These are phyloP conservation scores for Paraphysoderma sedebokerense DNA, from an alignment of 371 early-diverging fungal genomes.

Conservation along the genomic window DNA sequence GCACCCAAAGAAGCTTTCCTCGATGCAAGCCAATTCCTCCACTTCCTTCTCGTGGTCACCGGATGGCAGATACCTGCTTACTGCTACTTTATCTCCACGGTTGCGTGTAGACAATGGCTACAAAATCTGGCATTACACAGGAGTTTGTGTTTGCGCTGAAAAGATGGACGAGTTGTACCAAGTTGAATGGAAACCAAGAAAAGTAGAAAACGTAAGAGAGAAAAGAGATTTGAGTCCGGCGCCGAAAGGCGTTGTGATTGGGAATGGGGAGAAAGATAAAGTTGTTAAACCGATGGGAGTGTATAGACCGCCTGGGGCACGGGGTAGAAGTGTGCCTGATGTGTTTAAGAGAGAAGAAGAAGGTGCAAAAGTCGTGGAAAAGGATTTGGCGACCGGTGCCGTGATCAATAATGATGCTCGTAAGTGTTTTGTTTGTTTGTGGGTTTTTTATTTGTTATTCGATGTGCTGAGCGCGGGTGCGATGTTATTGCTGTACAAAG, in stretches of 20 bases:
- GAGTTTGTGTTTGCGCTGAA: slow-evolving; percentile 55
- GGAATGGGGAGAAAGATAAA: background rate
- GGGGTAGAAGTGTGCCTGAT: no score
- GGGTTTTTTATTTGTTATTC: no score
- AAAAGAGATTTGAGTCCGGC: slow-evolving; percentile 7
- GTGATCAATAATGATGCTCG: background rate
- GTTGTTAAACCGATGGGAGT: slow-evolving; percentile 1
- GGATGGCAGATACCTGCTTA: slow-evolving; percentile 77
- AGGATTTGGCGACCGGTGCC: background rate
- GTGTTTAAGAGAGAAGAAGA: no score
- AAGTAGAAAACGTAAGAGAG: background rate
- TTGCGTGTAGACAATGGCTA: slow-evolving; percentile 94
- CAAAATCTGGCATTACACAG: slow-evolving; percentile 89
- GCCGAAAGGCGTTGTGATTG: slow-evolving; percentile 9
- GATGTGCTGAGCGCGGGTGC: no score
- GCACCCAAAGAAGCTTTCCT: slow-evolving; percentile 53
- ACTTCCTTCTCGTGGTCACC: slow-evolving; percentile 81
- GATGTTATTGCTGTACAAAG: no score
- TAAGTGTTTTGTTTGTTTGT: no score
- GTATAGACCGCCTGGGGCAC: slow-evolving; percentile 50
- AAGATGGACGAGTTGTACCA: slow-evolving; percentile 74
- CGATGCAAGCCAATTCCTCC: slow-evolving; percentile 63
- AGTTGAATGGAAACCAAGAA: slow-evolving; percentile 23
- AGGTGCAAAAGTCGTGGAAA: background rate
- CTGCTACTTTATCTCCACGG: slow-evolving; percentile 79